phyloP scores from a whole-genome alignment of 208 protist genomes.

The Novymonas esmeraldas region DNA sequence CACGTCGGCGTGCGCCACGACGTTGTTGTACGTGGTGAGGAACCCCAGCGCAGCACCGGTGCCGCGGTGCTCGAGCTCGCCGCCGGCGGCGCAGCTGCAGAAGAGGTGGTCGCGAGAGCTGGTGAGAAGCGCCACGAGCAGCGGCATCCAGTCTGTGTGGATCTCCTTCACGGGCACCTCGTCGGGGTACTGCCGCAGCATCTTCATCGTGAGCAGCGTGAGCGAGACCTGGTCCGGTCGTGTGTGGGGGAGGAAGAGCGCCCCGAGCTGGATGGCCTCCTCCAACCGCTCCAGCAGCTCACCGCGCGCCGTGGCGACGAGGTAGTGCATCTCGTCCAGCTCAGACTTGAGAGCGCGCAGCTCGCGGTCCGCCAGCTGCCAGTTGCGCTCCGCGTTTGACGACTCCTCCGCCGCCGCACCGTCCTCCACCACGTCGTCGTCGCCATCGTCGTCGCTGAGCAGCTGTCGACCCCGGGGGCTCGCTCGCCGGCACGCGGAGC shows the following conservation, averaged over 20 bases:
- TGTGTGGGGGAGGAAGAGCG: conserved; percentile 67
- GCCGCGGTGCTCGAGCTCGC: not conserved
- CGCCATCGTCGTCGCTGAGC: not conserved
- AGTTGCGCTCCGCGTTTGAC: conserved; percentile 24
- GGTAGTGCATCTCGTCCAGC: conserved; percentile 59
- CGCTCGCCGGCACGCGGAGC: too few relatives aligned
- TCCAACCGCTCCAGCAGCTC: conserved; percentile 51
- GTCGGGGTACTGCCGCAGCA: conserved; percentile 63
- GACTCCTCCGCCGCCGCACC: not conserved
- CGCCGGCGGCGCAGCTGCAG: conserved; percentile 20
- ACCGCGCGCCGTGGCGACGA: conserved; percentile 40
- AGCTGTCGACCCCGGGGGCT: not conserved
- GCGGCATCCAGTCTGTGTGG: conserved; percentile 58
- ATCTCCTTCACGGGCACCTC: conserved; percentile 73
- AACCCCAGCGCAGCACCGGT: not conserved
- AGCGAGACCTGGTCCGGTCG: conserved; percentile 47
- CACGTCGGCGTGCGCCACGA: conserved; percentile 22
- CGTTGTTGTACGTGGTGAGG: conserved; percentile 24
- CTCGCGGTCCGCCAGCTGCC: conserved; percentile 49
- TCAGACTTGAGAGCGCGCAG: conserved; percentile 52
- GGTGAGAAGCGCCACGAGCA: conserved; percentile 52
- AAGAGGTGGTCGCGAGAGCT: conserved; percentile 39
- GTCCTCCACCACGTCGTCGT: conserved; percentile 7
- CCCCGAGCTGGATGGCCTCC: conserved; percentile 41
- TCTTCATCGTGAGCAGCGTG: conserved; percentile 57